Evolutionary conservation across 1,284 basidiomycete genomes (phyloP), one percentile per base, ranked within the genome.

Genomic region (Heterobasidion occidentale): DNA sequence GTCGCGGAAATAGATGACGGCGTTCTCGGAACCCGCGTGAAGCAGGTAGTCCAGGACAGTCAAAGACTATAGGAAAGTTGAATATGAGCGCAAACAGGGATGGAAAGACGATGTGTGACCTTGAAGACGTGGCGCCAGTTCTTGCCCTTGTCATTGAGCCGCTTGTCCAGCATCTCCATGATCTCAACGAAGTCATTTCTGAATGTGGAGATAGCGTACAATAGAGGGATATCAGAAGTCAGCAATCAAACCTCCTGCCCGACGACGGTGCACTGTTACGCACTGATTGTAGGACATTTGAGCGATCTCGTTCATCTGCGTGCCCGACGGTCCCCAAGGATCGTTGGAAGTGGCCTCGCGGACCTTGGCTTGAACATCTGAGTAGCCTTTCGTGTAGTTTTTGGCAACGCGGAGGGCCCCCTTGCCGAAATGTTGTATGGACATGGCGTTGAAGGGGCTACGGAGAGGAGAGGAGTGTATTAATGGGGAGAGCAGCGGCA

Each of bases 121-220:
- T 99, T 99, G 84, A 98, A 99, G 59, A 99, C 97, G 78, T 99
- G 97, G 53, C 96, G 81, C 97, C 97, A 99, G 69, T 99, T 98
- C 84, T 99, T 99, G 46, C 97, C 97, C 77, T 98, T 99, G 77
- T 99, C 97, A 67, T 99, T 99, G 64, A 99, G 75, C 53, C 97
- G 85, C 75, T 99, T 99, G 74, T 99, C 97, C 59, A 99, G 79
- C 92, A 98, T 98, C 77, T 99, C 97, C 94, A 99, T 98, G 67
- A 99, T 95, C 74, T 99, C 97, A 36, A 99, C 93, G 72, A 99
- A 99, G 69, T 99, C 95, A 63, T 87, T 90, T 73, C 94, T 97
- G 64, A 14, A 35, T 36, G 34, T 27, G 5, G 27, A 27, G 19
- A 48, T 36, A 27, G 35, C 38, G 51, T 52, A 50, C 52, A 17